Evolutionary conservation across 2,329 filamentous ascomycete genomes (phyloP), one percentile per base, ranked within the genome.

Genomic region (Tolypocladium ovalisporum): DNA sequence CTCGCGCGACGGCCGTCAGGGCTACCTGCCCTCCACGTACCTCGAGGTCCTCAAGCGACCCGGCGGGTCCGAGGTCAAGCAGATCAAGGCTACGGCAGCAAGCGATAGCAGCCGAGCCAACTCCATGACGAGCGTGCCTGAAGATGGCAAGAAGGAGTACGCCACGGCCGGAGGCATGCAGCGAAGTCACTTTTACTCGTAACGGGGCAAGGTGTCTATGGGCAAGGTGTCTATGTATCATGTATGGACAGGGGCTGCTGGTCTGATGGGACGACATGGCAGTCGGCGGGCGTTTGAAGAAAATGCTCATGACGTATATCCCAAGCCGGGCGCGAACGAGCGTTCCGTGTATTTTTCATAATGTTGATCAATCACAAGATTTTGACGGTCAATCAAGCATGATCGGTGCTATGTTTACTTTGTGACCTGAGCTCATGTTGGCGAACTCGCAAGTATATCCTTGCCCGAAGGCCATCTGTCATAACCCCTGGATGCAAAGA

Each of bases 11-110:
- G 92, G 91, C 52, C 82, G 90, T 32, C 86, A 96, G 65, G 94
- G 94, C 9, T 99, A 97, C 69, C 80, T 99, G 7, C 94, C 95
- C 2, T 85, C 87, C 1, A 92, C 91, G 1, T 99, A 97, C 67
- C 81, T 99, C 34, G 90, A 96, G 73, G 82, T 94, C 54, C 76
- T 84, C 32, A 78, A 79, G 65, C 75, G 79, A 54, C 79, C 82
- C 0, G 76, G 24, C 40, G 44, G 76, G 27, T 75, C 76, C 34
- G 72, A 73, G 35, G 67, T 80, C 13, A 79, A 80, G 61, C 76
- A 78, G 54, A 81, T 83, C 66, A 79, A 80, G 69, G 72, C 73
- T 24, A 72, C 74, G 12, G 65, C 77, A 13, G 70, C 70, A 13
- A 76, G 74, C 63, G 78, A 81, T 32, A 73, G 66, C 59, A 77